Evolutionary conservation across 2,329 filamentous ascomycete species (phyloP).

Genomic region (Escovopsis sp.): DNA sequence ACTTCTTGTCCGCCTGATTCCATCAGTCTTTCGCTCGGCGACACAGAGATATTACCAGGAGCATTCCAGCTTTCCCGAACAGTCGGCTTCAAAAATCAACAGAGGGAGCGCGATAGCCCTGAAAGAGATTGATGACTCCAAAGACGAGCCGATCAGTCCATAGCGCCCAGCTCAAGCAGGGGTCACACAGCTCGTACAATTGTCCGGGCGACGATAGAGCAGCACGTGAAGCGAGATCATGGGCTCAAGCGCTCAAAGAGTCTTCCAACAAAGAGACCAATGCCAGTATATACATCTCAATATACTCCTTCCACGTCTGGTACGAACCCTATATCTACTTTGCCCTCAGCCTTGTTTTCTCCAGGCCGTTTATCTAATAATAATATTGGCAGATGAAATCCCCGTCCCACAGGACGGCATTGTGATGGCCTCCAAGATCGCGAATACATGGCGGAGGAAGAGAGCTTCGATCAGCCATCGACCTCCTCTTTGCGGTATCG

Average conservation of each 20-base stretch:
- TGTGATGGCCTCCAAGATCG: too few species aligned
- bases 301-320: neutral
- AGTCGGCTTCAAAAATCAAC: constrained; percentile 2
- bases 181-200: neutral
- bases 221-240: too few species aligned
- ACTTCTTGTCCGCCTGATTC: constrained; percentile 23
- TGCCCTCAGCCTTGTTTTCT: too few species aligned
- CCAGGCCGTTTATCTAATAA: too few species aligned
- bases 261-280: too few species aligned
- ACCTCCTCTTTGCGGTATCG: constrained; percentile 3
- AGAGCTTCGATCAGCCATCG: neutral
- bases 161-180: too few species aligned
- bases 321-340: neutral
- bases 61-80: constrained; percentile 9
- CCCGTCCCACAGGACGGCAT: too few species aligned
- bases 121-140: too few species aligned
- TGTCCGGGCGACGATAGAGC: neutral
- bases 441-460: too few species aligned
- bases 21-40: constrained; percentile 15
- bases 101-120: constrained; percentile 2
- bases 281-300: too few species aligned
- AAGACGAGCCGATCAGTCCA: constrained; percentile 3
- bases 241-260: too few species aligned
- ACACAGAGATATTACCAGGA: constrained; percentile 16
- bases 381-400: too few species aligned